phyloP scores from a whole-genome alignment of 2,329 filamentous ascomycete species.

The Pseudogymnoascus sp. region DNA sequence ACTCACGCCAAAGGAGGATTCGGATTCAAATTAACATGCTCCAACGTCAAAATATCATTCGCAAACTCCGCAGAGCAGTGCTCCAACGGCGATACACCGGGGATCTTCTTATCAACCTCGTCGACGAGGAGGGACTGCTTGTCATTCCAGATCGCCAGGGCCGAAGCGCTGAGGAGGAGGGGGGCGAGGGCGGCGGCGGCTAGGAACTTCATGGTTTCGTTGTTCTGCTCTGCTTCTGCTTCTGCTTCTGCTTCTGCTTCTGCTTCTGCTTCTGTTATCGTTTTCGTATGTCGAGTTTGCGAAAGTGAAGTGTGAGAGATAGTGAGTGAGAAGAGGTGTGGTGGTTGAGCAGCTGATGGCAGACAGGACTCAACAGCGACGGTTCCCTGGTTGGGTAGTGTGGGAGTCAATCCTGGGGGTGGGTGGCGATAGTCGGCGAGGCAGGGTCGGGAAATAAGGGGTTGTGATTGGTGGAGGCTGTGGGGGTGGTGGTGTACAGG shows the following conservation, averaged over 20 bases:
- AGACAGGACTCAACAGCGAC: too few relatives aligned
- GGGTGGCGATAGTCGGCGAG: background rate
- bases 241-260: too few relatives aligned
- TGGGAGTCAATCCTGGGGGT: background rate
- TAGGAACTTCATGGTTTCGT: conserved; percentile 21
- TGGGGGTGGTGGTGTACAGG: background rate
- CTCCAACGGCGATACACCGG: conserved; percentile 76
- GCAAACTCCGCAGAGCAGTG: conserved; percentile 62
- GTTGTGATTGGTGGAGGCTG: background rate
- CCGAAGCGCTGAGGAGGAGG: conserved; percentile 23
- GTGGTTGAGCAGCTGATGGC: too few relatives aligned
- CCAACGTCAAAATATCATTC: conserved; percentile 64
- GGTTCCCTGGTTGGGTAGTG: conserved; percentile 4
- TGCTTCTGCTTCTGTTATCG: too few relatives aligned
- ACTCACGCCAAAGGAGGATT: conserved; percentile 84
- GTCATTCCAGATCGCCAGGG: conserved; percentile 34
- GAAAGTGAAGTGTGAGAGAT: too few relatives aligned
- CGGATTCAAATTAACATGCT: conserved; percentile 70
- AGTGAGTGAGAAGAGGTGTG: too few relatives aligned
- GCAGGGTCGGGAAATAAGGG: background rate
- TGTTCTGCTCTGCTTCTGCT: too few relatives aligned
- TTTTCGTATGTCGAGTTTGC: too few relatives aligned
- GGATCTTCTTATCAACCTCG: conserved; percentile 46
- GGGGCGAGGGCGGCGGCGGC: conserved; percentile 19
- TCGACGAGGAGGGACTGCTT: conserved; percentile 41